Evolutionary conservation across 1,284 basidiomycete species (phyloP).

Genomic region (Coniophora puteana): DNA sequence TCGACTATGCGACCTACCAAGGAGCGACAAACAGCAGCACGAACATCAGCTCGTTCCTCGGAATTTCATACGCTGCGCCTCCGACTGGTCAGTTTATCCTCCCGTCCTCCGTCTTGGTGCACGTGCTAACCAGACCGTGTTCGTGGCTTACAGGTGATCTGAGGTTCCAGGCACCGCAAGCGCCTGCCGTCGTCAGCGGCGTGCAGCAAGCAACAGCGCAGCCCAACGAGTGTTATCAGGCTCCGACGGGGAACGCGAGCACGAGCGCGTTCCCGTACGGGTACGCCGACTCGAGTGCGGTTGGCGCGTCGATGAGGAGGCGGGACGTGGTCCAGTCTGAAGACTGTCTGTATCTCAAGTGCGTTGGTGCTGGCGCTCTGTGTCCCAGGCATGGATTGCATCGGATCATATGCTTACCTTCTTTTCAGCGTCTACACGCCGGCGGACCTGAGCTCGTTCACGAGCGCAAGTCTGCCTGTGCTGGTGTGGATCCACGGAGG

Average conservation of each 20-base stretch:
- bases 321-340: conserved; percentile 9
- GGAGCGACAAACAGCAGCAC: neutral
- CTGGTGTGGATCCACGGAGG: conserved; percentile 22
- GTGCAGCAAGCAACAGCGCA: conserved; percentile 2
- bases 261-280: conserved; percentile 1
- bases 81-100: conserved; percentile 1
- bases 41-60: neutral
- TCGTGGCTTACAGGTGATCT: neutral
- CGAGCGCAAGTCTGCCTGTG: conserved; percentile 11
- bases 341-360: conserved; percentile 22
- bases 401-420: neutral
- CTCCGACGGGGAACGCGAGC: neutral
- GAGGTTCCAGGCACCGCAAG: neutral
- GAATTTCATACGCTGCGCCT: neutral
- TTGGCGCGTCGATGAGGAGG: conserved; percentile 2
- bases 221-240: conserved; percentile 3
- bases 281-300: no score
- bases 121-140: neutral
- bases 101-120: neutral
- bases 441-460: neutral
- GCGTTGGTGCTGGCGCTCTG: neutral
- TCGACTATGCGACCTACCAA: conserved; percentile 1
- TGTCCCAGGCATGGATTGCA: no score
- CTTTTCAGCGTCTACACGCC: neutral
- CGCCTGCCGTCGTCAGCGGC: neutral